A percentile compares a stretch with the other conserved stretches of the same genome.
Evolutionary conservation across 2,329 filamentous ascomycete genomes (phyloP).

Genomic region (Pyrenophora graminea): DNA sequence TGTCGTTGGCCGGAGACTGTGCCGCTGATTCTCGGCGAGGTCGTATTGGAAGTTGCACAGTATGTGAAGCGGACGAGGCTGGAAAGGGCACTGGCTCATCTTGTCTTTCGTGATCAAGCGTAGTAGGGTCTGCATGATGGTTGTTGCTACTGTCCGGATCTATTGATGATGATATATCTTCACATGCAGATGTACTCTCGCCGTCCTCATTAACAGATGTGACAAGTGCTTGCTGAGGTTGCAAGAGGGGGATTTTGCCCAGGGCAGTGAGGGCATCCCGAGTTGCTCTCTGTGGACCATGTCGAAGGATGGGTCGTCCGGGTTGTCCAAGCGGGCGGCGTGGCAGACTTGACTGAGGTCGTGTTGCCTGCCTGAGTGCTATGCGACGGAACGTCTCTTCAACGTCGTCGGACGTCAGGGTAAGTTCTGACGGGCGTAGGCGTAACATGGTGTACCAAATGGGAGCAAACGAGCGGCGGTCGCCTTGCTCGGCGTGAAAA

Average conservation of each 20-base stretch:
- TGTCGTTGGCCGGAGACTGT: conserved; percentile 4
- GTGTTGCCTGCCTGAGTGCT: conserved; percentile 27
- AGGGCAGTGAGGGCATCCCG: conserved; percentile 35
- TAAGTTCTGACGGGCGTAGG: conserved; percentile 43
- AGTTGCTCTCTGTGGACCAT: conserved; percentile 37
- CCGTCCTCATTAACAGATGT: conserved; percentile 25
- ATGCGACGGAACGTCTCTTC: conserved; percentile 42
- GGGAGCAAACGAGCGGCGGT: conserved; percentile 11
- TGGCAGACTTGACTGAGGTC: conserved; percentile 4
- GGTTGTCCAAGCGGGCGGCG: conserved; percentile 9
- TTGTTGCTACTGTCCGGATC: conserved; percentile 8
- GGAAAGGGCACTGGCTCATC: background rate
- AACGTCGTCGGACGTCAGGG: conserved; percentile 43
- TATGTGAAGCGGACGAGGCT: conserved; percentile 7
- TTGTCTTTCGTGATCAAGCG: conserved; percentile 5
- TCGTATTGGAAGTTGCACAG: conserved; percentile 31
- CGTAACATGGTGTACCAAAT: conserved; percentile 38
- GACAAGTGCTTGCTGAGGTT: conserved; percentile 29
- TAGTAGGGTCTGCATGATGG: background rate
- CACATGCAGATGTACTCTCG: conserved; percentile 3
- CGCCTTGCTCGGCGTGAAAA: conserved; percentile 6
- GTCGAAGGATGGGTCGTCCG: conserved; percentile 30
- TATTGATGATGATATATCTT: background rate
- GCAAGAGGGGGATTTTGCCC: conserved; percentile 32
- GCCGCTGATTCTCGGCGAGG: background rate